Evolutionary conservation across 345 rosid genomes (phyloP).

Genomic region (Eucalyptus cloeziana): DNA sequence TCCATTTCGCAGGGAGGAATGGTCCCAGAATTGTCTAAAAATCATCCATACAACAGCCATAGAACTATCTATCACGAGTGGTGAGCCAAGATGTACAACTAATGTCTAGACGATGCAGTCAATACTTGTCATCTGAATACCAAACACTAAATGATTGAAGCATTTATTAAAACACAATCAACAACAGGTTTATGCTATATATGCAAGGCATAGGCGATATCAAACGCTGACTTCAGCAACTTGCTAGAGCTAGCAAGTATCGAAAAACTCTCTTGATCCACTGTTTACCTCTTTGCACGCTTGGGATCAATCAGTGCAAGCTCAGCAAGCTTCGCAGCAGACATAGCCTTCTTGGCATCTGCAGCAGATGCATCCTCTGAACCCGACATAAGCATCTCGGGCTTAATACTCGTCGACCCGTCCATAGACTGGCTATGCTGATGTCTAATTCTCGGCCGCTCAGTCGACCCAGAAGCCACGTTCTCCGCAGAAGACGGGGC

Average conservation of each 20-base stretch:
- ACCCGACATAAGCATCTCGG: constrained; percentile 84
- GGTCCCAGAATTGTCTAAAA: background rate
- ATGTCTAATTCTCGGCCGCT: constrained; percentile 85
- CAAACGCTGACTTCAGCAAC: background rate
- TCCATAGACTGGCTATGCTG: constrained; percentile 97
- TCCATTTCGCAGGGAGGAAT: background rate
- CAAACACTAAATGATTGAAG: background rate
- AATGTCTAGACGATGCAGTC: background rate
- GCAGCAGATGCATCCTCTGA: constrained; percentile 45
- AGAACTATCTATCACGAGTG: background rate
- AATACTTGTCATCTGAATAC: background rate
- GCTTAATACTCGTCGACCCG: constrained; percentile 65
- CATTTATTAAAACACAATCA: background rate
- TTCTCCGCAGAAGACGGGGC: constrained; percentile 12
- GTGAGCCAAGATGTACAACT: background rate
- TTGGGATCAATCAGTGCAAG: constrained; percentile 96
- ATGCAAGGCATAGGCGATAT: background rate
- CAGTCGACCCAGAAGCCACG: constrained; percentile 12
- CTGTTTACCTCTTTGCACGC: constrained; percentile 84
- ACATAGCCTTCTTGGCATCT: constrained; percentile 80
- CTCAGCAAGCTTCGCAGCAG: constrained; percentile 97
- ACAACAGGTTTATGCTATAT: background rate
- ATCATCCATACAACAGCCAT: background rate
- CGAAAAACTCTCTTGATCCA: background rate
- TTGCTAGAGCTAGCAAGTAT: background rate